These are phyloP conservation scores for Phenoliferia sp. DNA, from an alignment of 1,284 basidiomycete genomes.

Conservation along the genomic window DNA sequence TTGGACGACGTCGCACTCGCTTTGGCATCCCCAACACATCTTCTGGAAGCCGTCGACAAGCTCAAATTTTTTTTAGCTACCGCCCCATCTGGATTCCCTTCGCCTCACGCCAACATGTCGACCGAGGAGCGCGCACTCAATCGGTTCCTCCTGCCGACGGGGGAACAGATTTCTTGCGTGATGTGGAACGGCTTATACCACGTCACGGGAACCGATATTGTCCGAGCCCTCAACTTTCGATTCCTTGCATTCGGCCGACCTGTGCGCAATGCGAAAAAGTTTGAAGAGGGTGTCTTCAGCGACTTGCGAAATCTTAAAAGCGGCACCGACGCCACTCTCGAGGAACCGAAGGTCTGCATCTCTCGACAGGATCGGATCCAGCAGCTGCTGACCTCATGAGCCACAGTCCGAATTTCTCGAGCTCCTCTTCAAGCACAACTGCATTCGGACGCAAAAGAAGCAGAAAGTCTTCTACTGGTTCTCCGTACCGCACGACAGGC, in stretches of 20 bases:
- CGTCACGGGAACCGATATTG: constrained; percentile 75
- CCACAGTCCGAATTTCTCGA: constrained; percentile 80
- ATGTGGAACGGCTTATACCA: constrained; percentile 84
- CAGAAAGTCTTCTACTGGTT: constrained; percentile 94
- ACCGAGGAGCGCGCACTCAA: neutral
- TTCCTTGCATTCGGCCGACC: constrained; percentile 77
- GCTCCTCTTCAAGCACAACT: constrained; percentile 86
- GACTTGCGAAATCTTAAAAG: constrained; percentile 87
- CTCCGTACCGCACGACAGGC: constrained; percentile 85
- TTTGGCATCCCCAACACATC: neutral
- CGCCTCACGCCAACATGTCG: neutral
- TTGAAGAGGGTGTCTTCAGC: constrained; percentile 87
- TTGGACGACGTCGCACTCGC: neutral
- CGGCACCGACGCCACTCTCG: constrained; percentile 78
- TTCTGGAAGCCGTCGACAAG: constrained; percentile 4
- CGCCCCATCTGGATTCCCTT: neutral
- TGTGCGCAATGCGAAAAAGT: constrained; percentile 79
- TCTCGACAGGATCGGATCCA: neutral
- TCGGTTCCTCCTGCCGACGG: neutral
- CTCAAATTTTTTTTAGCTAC: constrained; percentile 2
- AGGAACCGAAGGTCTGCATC: constrained; percentile 78
- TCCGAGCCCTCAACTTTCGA: constrained; percentile 78
- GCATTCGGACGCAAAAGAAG: constrained; percentile 92
- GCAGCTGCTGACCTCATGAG: neutral
- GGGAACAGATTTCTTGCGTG: constrained; percentile 61